Base-by-base conservation (phyloP, 1,284 basidiomycete species). In the Trichosporon faecale region DNA sequence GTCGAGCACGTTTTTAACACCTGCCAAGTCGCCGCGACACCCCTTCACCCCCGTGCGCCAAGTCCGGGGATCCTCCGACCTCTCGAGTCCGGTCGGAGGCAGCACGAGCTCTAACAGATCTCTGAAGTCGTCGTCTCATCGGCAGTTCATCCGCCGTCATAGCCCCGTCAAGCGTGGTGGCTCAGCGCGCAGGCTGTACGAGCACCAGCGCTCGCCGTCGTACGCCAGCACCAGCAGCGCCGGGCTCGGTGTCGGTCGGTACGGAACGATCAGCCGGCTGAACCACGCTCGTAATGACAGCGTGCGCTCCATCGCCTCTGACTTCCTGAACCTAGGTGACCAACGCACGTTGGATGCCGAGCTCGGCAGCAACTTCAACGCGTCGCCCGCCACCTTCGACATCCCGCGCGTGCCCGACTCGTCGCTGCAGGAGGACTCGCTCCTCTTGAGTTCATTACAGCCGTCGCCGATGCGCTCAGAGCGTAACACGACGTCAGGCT, bases 261-360 rank as follows among this genome's bases (percentile, higher is more conserved):
- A 61, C 18, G 57, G 57, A 16, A 61, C 57, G 5, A 61, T 61
- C 27, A n/a, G 29, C 21, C 29, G 66, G 21, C 44, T 37, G n/a
- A 27, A 46, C 7, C 31, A 29, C 37, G 64, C 66, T 0, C 64
- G 57, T 21, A 64, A 69, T 55, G 67, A 67, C 67, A 73, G 72
- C 29, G 69, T 73, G n/a, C 66, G 70, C n/a, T 71, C 70, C 21
- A 66, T 68, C 40, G 35, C 69, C 23, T 70, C 72, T n/a, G 70
- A 71, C 21, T 69, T 66, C 18, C 14, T 61, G 18, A 31, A 61
- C 57, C 18, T 71, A 2, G 69, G 64, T 7, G 37, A 27, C 8
- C 68, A 37, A 21, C 70, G 77, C 12, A 76, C 78, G 0, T 72
- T 81, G 4, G 77, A 78, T 5, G 77, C 75, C 37, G 79, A 81